Base-by-base conservation (phyloP, 2,329 filamentous ascomycete genomes). In the Sphaceloma murrayae region DNA sequence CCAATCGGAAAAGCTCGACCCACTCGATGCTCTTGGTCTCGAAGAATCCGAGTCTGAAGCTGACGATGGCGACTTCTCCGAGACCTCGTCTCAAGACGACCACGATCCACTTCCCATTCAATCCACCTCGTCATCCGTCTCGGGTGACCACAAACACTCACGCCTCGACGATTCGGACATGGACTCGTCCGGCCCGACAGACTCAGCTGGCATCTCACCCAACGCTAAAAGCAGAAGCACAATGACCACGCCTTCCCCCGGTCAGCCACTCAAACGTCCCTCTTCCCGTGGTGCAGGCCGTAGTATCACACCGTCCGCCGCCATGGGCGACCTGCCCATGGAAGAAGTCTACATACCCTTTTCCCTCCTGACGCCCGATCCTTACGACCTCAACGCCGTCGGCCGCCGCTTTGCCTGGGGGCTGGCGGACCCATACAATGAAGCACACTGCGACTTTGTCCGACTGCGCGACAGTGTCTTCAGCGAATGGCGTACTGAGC, bases 401-500 rank as follows among this genome's bases (percentile, higher is more conserved):
- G 91, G 91, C 34, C 83, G 91, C 48, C 80, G 82, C 52, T 98
- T 96, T 61, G 85, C 91, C 0, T 98, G 91, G 91, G 91, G 91
- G 5, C 93, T 95, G 54, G 91, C 91, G 3, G 86, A 96, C 58
- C 91, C 91, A 0, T 88, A 91, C 68, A 81, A 96, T 56, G 73
- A 80, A 21, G 77, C 84, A 54, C 91, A 98, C 66, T 98, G 91
- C 66, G 91, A 98, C 64, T 98, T 95, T 62, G 71, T 83, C 46
- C 81, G 82, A 50, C 74, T 98, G 53, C 91, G 91, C 66, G 88
- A 96, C 48, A 80, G 82, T 5, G 84, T 98, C 22, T 98, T 98
- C 62, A 79, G 72, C 52, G 89, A 96, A 58, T 98, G 91, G 91
- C 82, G 89, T 40, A 75, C 75, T 32, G 91, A 98, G 60, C 71